Base-by-base conservation (phyloP, 2,329 filamentous ascomycete genomes). In the Fusarium marasasianum region DNA sequence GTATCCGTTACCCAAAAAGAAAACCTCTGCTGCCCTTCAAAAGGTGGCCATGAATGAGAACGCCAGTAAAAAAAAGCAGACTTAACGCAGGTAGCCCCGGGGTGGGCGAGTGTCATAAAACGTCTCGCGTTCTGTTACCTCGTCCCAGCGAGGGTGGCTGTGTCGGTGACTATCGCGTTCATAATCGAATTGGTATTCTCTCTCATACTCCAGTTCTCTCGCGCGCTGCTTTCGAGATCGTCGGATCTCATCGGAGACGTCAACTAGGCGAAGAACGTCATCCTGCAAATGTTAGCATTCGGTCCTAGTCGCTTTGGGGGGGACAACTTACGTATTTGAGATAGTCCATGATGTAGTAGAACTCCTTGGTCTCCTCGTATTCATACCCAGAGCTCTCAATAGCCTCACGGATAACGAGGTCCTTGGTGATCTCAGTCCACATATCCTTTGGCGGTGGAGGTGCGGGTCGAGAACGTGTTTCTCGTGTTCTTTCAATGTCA, bases 341-440 rank as follows among this genome's bases (percentile, higher is more conserved):
- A 81, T 97, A 98, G 72, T 96, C 91, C 86, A 98, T 96, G 51
- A 98, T 91, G 82, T 98, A 98, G 83, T 93, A 98, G 83, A 94
- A 97, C 71, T 89, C 90, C 61, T 94, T 92, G 0, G 94, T 96
- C 86, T 98, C 95, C 81, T 98, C 94, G 79, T 92, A 98, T 69
- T 94, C 91, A 82, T 98, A 98, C 6, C 94, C 94, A 79, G 92
- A 85, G 78, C 92, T 87, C 76, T 97, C 92, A 73, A 98, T 93
- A 24, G 96, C 96, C 80, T 98, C 95, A 59, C 92, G 91, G 66
- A 92, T 87, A 22, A 98, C 94, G 41, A 98, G 84, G 76, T 98
- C 95, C 84, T 97, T 98, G 51, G 96, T 97, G 77, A 99, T 94
- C 83, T 98, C 96, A 0, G 96, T 99, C 96, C 96, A 98, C 86